phyloP scores from a whole-genome alignment of 176 grass and related monocot genomes.

The Otatea glauca region DNA sequence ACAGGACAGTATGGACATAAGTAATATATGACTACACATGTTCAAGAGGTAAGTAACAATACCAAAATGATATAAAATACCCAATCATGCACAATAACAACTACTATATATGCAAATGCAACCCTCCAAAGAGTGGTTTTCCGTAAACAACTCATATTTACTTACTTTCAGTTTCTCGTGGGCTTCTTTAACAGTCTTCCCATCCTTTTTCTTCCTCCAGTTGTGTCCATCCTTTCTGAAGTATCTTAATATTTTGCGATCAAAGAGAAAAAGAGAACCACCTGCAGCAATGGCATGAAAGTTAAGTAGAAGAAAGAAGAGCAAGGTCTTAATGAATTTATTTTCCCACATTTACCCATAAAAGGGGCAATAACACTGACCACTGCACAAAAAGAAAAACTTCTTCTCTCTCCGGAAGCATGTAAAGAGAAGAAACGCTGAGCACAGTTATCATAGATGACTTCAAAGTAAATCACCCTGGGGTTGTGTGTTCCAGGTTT shows the following conservation, averaged over 20 bases:
- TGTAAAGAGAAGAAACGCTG: not conserved
- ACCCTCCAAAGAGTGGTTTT: not conserved
- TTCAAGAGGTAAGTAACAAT: not conserved
- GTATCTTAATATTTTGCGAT: conserved; percentile 76
- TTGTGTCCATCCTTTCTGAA: conserved; percentile 81
- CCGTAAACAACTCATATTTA: conserved; percentile 4
- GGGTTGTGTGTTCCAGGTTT: not conserved
- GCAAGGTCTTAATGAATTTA: not conserved
- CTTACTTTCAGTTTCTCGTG: conserved; percentile 85
- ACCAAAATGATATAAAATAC: conserved; percentile 6
- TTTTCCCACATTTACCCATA: not conserved
- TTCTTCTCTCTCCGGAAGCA: not conserved
- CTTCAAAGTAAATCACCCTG: not conserved
- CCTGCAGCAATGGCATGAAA: conserved; percentile 48
- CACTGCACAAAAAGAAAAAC: not conserved
- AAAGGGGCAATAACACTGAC: not conserved
- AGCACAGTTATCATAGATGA: not conserved
- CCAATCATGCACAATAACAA: conserved; percentile 20
- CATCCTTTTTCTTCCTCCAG: conserved; percentile 85
- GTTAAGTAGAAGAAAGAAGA: not conserved
- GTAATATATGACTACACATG: not conserved
- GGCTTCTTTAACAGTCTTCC: conserved; percentile 79
- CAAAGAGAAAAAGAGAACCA: conserved; percentile 75
- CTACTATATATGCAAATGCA: not conserved
- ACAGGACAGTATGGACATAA: conserved; percentile 6